These are phyloP conservation scores for Alternaria conjuncta DNA, from an alignment of 2,329 filamentous ascomycete genomes.

Conservation along the genomic window DNA sequence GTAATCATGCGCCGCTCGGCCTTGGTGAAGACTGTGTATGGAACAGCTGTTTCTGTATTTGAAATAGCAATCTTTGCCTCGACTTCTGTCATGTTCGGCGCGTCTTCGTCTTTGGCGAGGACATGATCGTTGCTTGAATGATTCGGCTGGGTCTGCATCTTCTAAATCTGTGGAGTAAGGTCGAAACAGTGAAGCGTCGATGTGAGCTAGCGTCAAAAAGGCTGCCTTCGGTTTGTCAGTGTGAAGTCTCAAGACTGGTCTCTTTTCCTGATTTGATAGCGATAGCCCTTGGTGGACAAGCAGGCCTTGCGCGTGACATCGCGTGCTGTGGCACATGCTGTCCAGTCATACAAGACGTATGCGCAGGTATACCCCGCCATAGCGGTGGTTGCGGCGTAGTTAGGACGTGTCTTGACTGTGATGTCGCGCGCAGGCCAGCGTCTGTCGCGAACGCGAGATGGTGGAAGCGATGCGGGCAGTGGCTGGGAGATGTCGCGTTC, in stretches of 20 bases:
- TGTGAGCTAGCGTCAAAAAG: not conserved
- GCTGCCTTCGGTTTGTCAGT: not conserved
- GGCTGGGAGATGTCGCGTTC: too few species aligned
- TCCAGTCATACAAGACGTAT: not conserved
- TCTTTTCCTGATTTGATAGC: not conserved
- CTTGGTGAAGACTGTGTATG: not conserved
- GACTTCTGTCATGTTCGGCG: accelerated
- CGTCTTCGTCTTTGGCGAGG: not conserved
- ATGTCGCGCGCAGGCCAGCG: too few species aligned
- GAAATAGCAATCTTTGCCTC: not conserved
- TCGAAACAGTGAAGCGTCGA: too few species aligned
- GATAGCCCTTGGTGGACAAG: not conserved
- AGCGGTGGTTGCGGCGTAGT: too few species aligned
- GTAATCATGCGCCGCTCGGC: not conserved
- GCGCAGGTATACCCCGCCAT: not conserved
- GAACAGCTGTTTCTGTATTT: not conserved
- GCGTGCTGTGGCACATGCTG: not conserved
- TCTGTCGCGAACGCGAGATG: too few species aligned
- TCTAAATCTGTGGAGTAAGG: too few species aligned
- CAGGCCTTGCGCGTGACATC: not conserved
- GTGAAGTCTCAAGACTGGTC: not conserved
- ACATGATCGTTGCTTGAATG: not conserved
- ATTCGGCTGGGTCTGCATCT: not conserved
- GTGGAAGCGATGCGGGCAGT: too few species aligned
- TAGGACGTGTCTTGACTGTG: too few species aligned